Base-by-base conservation (phyloP, 495 filamentous ascomycete species). In the Sporormia fimetaria region DNA sequence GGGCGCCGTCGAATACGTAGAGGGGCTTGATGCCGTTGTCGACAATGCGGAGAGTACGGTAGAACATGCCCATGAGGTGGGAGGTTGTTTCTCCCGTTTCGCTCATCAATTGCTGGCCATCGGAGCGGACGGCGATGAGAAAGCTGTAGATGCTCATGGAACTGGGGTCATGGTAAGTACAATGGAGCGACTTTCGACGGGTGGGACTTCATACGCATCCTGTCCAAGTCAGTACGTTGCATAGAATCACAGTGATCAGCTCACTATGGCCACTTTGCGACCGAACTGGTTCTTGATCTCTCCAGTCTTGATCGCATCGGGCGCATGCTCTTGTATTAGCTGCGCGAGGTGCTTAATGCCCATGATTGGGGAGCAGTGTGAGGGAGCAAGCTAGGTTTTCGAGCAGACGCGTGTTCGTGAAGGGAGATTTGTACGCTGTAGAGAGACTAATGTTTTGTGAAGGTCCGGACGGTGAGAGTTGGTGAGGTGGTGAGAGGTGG, bases 131-230 rank as follows among this genome's bases (percentile, higher is more conserved):
- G 11, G 92, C 92, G 54, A 98, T 85, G 30, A 98, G 75, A 69
- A 98, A 98, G 65, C 81, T 87, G 71, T 98, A 98, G 57, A 98
- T 93, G 60, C 82, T 90, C 90, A 96, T 98, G 25, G 90, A 98
- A 30, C 85, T 93, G 54, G 45, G 31, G 20, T 33, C 33, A 16
- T 28, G 29, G 40, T 67, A 54, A 66, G 56, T 25, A 24, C 8
- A 33, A 11, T 41, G 44, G 31, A 34, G 49, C 41, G 37, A 27
- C 21, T 24, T 20, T 22, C 33, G 27, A 26, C n/a, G n/a, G n/a
- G n/a, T 28, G 9, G 15, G 21, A n/a, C 14, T 18, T 44, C 80
- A 39, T 80, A 94, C 85, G 86, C 87, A 80, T 94, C 86, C 82
- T 88, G 54, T 0, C 22, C 12, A 9, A 2, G 34, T 42, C 35